Percentiles rank a stretch among this genome's conserved stretches.
phyloP scores from a whole-genome alignment of 2,329 filamentous ascomycete genomes.

The Ceratocystiopsis sp. region DNA sequence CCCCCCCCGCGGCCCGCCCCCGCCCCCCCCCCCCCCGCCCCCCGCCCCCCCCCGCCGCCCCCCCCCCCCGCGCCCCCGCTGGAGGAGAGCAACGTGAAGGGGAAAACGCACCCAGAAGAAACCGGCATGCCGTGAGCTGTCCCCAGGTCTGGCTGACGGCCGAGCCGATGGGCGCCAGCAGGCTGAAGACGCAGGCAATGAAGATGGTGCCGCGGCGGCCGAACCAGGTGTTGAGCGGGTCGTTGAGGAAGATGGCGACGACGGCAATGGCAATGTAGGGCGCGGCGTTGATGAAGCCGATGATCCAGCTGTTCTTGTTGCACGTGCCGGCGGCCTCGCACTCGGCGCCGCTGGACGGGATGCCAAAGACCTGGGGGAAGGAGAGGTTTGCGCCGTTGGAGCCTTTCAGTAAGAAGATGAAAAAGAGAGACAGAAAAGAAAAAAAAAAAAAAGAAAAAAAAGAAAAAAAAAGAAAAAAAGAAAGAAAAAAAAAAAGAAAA shows the following conservation, averaged over 20 bases:
- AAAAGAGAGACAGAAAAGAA: not conserved
- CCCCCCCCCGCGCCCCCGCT: too few relatives aligned
- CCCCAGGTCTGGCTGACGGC: constrained; percentile 56
- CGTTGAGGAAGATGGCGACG: constrained; percentile 42
- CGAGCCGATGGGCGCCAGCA: constrained; percentile 50
- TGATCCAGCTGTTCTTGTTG: constrained; percentile 36
- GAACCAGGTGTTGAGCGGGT: constrained; percentile 29
- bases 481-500: not conserved
- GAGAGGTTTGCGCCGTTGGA: constrained; percentile 46
- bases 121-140: constrained; percentile 46
- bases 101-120: not conserved
- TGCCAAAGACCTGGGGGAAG: constrained; percentile 36
- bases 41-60: too few relatives aligned
- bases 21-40: too few relatives aligned
- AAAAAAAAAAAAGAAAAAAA: not conserved
- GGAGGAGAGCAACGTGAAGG: too few relatives aligned
- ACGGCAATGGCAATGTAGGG: constrained; percentile 24
- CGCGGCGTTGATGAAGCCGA: constrained; percentile 40
- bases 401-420: not conserved
- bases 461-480: not conserved
- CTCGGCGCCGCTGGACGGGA: constrained; percentile 19
- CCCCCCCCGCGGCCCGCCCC: too few relatives aligned
- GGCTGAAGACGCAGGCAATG: constrained; percentile 54
- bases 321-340: constrained; percentile 20
- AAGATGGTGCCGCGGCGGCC: constrained; percentile 48